phyloP scores from a whole-genome alignment of 2,329 filamentous ascomycete species.

The Xylariaceae sp. region DNA sequence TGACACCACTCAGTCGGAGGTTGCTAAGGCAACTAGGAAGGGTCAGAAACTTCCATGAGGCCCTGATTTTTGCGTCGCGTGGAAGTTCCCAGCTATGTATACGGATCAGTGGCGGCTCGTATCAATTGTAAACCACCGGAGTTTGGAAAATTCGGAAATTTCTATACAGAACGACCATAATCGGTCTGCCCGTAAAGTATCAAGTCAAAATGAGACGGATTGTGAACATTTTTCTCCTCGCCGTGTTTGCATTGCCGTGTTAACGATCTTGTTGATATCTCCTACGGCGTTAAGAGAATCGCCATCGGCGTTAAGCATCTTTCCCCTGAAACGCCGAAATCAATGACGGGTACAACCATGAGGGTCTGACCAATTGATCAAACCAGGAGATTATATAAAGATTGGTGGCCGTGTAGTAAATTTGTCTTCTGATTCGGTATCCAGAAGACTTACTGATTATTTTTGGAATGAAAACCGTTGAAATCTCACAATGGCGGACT shows the following conservation, averaged over 20 bases:
- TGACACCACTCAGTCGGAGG: constrained; percentile 56
- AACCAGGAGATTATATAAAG: too few relatives aligned
- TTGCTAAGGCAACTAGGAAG: constrained; percentile 57
- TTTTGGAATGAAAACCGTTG: background rate
- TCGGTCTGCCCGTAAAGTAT: too few relatives aligned
- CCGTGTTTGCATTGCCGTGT: too few relatives aligned
- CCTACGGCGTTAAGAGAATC: background rate
- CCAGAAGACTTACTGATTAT: background rate
- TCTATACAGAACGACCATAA: too few relatives aligned
- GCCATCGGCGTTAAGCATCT: background rate
- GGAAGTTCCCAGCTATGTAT: too few relatives aligned
- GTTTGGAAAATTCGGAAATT: too few relatives aligned
- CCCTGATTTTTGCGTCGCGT: too few relatives aligned
- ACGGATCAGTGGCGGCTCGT: background rate
- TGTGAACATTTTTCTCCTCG: too few relatives aligned
- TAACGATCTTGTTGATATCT: background rate
- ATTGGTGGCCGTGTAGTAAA: background rate
- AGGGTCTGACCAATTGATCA: too few relatives aligned
- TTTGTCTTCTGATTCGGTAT: background rate
- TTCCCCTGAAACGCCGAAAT: background rate
- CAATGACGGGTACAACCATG: background rate
- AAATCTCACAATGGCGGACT: constrained; percentile 32
- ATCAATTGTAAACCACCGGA: background rate
- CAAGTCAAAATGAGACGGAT: too few relatives aligned
- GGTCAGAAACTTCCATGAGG: constrained; percentile 46